Evolutionary conservation across 2,329 filamentous ascomycete species (phyloP), one percentile per base, ranked within the genome.

Genomic region (Hymenoscyphus fructigenus): DNA sequence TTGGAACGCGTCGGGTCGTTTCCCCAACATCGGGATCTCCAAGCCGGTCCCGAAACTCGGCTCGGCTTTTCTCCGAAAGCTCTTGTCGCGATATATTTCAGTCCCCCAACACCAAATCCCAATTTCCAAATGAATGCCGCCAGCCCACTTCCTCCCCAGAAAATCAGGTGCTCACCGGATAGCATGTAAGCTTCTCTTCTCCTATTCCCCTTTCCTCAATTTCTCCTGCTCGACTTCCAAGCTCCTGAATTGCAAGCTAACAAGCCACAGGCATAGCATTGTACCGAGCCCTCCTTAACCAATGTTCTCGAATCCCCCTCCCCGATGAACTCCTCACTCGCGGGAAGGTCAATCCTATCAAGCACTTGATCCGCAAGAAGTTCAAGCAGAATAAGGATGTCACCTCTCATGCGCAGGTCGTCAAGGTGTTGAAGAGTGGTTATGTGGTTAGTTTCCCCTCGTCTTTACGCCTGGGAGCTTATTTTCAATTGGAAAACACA

Each of bases 241-340:
- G 34, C 28, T 26, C 44, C 34, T 6, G 28, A 56, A 53, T 36
- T 61, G 15, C 5, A 56, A 57, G 26, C 29, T 57, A 57, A 57
- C 29, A 34, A 34, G 2, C 34, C 26, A 61, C 53, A 89, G 88
- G 86, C 74, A 83, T 91, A 68, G 88, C 90, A 60, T 85, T 94
- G 59, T 93, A 89, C 78, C 84, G 88, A 67, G 87, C 89, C 41
- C 84, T 94, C 63, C 78, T 92, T 61, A 82, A 82, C 67, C 83
- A 86, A 77, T 86, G 82, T 65, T 76, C 79, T 34, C 79, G 76
- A 50, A 77, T 90, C 38, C 78, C 82, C 1, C 77, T 91, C 1
- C 82, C 85, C 1, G 71, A 79, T 73, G 79, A 85, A 57, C 72
- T 84, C 23, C 71, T 75, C 6, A 67, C 71, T 1, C 74, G 69